A percentile compares a stretch with the other conserved stretches of the same genome.
Evolutionary conservation across 192 early-diverging fungal species (phyloP).

Genomic region (Coemansia sp.): DNA sequence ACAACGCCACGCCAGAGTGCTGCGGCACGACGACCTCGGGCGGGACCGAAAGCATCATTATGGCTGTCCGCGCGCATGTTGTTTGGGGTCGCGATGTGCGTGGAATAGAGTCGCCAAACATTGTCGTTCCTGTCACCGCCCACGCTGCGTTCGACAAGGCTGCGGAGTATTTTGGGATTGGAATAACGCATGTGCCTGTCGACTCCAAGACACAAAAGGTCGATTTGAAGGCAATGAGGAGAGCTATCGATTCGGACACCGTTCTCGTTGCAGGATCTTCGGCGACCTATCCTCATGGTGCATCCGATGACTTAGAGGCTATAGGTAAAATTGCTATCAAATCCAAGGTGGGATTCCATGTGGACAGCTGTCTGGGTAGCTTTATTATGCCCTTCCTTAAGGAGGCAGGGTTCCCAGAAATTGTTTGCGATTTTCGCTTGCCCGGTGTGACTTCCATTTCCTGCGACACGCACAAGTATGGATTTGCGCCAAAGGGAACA

Average conservation of each 20-base stretch:
- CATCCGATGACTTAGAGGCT: conserved; percentile 84
- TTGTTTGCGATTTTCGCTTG: conserved; percentile 83
- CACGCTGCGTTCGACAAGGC: conserved; percentile 98
- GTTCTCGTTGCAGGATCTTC: conserved; percentile 90
- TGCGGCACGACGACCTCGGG: conserved; percentile 91
- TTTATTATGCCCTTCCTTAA: conserved; percentile 94
- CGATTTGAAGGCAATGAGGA: conserved; percentile 70
- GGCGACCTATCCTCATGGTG: conserved; percentile 91
- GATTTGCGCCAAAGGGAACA: conserved; percentile 98
- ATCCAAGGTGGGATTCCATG: conserved; percentile 84
- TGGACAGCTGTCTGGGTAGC: conserved; percentile 95
- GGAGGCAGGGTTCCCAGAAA: conserved; percentile 85
- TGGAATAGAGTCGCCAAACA: conserved; percentile 87
- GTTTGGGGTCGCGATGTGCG: conserved; percentile 77
- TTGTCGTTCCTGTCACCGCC: conserved; percentile 88
- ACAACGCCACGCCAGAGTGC: conserved; percentile 70
- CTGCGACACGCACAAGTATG: conserved; percentile 98
- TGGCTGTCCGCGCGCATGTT: conserved; percentile 93
- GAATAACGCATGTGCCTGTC: conserved; percentile 80
- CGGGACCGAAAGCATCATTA: conserved; percentile 91
- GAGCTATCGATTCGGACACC: conserved; percentile 89
- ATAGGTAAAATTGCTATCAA: conserved; percentile 77
- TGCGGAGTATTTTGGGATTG: conserved; percentile 87
- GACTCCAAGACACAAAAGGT: conserved; percentile 74
- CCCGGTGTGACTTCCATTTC: conserved; percentile 94